Conservation (phyloP, 2,329 filamentous ascomycete species). For the Paecilomyces fulvus region DNA sequence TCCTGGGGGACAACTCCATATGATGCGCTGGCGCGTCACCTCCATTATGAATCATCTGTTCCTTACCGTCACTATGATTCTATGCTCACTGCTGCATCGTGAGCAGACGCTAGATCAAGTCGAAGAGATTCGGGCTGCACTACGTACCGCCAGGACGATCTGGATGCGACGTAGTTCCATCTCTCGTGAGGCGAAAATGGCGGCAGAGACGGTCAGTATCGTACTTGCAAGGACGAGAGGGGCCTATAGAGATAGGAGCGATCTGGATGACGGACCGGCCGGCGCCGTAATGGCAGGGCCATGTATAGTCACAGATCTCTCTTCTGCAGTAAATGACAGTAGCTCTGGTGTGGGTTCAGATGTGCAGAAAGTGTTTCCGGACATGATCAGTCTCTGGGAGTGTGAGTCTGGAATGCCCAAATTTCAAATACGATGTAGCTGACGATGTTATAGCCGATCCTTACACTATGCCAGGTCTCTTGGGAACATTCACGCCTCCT, state of each 20-base stretch:
- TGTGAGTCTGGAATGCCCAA: no score
- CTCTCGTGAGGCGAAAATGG: constrained; percentile 10
- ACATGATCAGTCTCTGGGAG: no score
- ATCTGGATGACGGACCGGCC: no score
- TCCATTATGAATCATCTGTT: constrained; percentile 53
- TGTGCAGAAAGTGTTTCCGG: no score
- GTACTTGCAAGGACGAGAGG: background rate
- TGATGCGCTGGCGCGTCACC: constrained; percentile 49
- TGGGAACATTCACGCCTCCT: no score
- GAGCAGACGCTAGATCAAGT: constrained; percentile 2
- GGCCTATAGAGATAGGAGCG: background rate
- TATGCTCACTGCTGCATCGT: constrained; percentile 32
- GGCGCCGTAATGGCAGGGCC: no score
- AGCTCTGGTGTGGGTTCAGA: no score
- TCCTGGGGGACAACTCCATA: constrained; percentile 45
- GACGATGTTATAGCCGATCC: no score
- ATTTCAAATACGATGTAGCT: no score
- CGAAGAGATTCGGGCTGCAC: constrained; percentile 9
- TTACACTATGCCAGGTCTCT: no score
- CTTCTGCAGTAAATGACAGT: no score
- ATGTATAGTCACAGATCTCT: no score
- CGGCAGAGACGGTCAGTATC: constrained; percentile 7
- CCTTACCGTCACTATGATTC: constrained; percentile 50
- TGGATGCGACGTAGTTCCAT: constrained; percentile 11
- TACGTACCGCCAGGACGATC: constrained; percentile 7